Evolutionary conservation across 2,329 filamentous ascomycete genomes (phyloP).

Genomic region (Lecanicillium sp.): DNA sequence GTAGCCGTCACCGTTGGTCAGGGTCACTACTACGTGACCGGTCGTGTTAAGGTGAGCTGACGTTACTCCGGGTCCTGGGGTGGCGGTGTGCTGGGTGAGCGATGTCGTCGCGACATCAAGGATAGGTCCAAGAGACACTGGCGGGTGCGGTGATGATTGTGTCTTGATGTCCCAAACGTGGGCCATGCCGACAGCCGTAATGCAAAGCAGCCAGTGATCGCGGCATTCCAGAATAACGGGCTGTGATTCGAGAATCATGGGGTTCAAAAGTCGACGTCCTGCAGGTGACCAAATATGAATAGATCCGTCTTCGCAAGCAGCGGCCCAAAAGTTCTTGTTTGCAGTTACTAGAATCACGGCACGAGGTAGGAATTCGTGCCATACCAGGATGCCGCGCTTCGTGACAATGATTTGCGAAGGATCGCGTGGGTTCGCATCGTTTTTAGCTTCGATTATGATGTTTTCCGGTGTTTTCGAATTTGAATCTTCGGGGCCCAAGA

Average conservation of each 20-base stretch:
- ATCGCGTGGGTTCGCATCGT: slow-evolving; percentile 70
- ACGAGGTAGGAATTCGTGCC: slow-evolving; percentile 89
- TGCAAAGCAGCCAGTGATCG: slow-evolving; percentile 81
- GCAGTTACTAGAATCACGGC: slow-evolving; percentile 86
- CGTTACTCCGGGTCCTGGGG: slow-evolving; percentile 75
- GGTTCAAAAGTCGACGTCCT: slow-evolving; percentile 76
- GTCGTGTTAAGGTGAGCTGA: slow-evolving; percentile 86
- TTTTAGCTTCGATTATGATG: slow-evolving; percentile 80
- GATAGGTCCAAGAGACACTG: slow-evolving; percentile 80
- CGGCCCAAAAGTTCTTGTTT: slow-evolving; percentile 86
- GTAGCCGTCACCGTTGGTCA: slow-evolving; percentile 93
- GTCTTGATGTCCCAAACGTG: slow-evolving; percentile 91
- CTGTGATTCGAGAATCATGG: slow-evolving; percentile 83
- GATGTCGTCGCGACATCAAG: slow-evolving; percentile 80
- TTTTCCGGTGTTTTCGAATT: slow-evolving; percentile 61
- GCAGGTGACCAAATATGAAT: slow-evolving; percentile 90
- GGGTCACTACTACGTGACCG: slow-evolving; percentile 79
- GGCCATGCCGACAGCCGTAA: slow-evolving; percentile 81
- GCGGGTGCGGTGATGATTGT: slow-evolving; percentile 79
- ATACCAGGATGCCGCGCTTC: slow-evolving; percentile 73
- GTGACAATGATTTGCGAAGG: slow-evolving; percentile 78
- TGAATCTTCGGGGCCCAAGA: slow-evolving; percentile 53
- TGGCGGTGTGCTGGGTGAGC: slow-evolving; percentile 68
- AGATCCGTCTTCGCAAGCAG: slow-evolving; percentile 86
- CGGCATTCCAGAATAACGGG: slow-evolving; percentile 90